These are phyloP conservation scores for Mucor saturninus DNA, from an alignment of 371 early-diverging fungal genomes.

Conservation along the genomic window DNA sequence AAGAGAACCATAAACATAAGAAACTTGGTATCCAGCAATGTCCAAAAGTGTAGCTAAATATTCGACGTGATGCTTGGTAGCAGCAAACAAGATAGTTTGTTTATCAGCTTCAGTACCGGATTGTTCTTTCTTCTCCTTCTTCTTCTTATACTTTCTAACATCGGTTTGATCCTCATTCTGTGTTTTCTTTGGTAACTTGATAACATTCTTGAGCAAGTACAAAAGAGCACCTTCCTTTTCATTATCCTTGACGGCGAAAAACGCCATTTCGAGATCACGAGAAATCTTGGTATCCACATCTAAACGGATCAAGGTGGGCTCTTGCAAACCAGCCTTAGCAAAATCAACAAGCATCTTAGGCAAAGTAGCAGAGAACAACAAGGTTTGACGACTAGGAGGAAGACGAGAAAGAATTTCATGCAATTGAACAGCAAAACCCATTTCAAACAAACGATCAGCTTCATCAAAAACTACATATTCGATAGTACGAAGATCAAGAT, in stretches of 20 bases:
- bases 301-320: conserved; percentile 90
- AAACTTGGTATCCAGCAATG: conserved; percentile 72
- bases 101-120: conserved; percentile 52
- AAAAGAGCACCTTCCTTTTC: conserved; percentile 92
- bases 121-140: conserved; percentile 51
- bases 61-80: conserved; percentile 97
- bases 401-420: conserved; percentile 88
- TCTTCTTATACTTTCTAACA: conserved; percentile 22
- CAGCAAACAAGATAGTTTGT: conserved; percentile 92
- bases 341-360: conserved; percentile 93
- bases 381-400: conserved; percentile 85
- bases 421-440: conserved; percentile 97
- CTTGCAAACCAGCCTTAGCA: conserved; percentile 93
- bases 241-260: conserved; percentile 80
- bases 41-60: conserved; percentile 80
- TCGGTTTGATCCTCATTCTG: conserved; percentile 24
- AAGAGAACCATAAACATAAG: conserved; percentile 93
- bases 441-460: conserved; percentile 97
- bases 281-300: conserved; percentile 95
- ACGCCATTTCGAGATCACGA: conserved; percentile 90
- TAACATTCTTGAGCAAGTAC: conserved; percentile 78
- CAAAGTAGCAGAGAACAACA: conserved; percentile 95
- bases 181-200: conserved; percentile 68
- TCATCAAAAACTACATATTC: conserved; percentile 99
- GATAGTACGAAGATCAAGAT: conserved; percentile 83